phyloP scores from a whole-genome alignment of 805 yeast genomes.

The Pichia heedii region DNA sequence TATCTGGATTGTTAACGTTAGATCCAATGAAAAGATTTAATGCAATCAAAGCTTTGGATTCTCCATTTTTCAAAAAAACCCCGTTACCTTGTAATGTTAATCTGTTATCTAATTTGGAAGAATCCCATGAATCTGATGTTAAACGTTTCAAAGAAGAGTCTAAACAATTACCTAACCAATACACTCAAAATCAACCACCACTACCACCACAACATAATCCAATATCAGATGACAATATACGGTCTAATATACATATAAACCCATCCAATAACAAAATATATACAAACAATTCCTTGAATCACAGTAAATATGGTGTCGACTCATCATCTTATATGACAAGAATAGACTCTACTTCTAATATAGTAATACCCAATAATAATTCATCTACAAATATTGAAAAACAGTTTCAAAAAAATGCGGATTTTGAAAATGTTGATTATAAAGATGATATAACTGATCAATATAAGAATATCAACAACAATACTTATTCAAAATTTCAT shows the following conservation, averaged over 20 bases:
- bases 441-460: too few relatives aligned
- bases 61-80: conserved; percentile 54
- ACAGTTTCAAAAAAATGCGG: too few relatives aligned
- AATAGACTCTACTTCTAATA: not conserved
- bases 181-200: not conserved
- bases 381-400: too few relatives aligned
- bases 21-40: conserved; percentile 70
- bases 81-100: conserved; percentile 55
- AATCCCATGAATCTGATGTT: conserved; percentile 83
- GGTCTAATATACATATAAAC: not conserved
- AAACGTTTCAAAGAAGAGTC: conserved; percentile 41
- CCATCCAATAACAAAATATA: conserved; percentile 17
- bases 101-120: conserved; percentile 62
- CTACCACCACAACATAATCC: too few relatives aligned
- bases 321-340: conserved; percentile 4
- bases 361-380: not conserved
- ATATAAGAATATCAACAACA: not conserved
- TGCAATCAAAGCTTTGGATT: conserved; percentile 68
- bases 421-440: too few relatives aligned
- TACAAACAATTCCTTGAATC: conserved; percentile 2
- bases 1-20: conserved; percentile 53
- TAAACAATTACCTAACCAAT: not conserved
- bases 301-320: conserved; percentile 10
- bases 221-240: too few relatives aligned
- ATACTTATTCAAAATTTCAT: too few relatives aligned